These are phyloP conservation scores for Calocera cornea DNA, from an alignment of 768 basidiomycete genomes.

Conservation along the genomic window DNA sequence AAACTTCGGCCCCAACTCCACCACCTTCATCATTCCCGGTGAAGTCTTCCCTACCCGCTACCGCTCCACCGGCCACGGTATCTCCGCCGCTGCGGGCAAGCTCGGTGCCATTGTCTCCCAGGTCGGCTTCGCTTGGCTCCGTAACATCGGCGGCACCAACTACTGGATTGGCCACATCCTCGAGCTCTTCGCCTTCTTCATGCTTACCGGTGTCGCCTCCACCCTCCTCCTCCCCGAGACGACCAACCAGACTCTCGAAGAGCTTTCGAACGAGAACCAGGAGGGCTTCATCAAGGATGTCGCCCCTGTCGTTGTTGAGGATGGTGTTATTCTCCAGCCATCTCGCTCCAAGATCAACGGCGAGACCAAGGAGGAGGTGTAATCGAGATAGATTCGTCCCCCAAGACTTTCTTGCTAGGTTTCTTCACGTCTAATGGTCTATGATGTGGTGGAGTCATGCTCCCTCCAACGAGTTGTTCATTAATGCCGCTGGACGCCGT, in stretches of 20 bases:
- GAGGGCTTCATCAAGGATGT: conserved; percentile 36
- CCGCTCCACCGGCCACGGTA: conserved; percentile 16
- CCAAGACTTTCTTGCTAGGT: background rate
- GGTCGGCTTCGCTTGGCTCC: conserved; percentile 27
- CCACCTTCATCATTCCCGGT: conserved; percentile 16
- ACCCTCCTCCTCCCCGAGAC: conserved; percentile 73
- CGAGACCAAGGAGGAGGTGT: background rate
- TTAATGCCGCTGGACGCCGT: background rate
- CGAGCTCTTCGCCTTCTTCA: conserved; percentile 73
- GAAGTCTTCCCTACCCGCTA: conserved; percentile 21
- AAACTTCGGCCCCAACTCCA: conserved; percentile 14
- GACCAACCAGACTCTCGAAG: conserved; percentile 29
- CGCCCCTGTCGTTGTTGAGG: background rate
- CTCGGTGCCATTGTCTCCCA: conserved; percentile 19
- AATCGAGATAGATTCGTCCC: background rate
- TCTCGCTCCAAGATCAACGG: background rate
- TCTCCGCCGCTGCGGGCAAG: conserved; percentile 17
- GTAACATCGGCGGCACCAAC: conserved; percentile 48
- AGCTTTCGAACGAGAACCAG: conserved; percentile 60
- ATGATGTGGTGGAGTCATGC: background rate
- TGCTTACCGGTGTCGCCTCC: conserved; percentile 72
- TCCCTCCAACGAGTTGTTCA: background rate
- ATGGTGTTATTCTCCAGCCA: background rate
- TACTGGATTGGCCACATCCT: conserved; percentile 38
- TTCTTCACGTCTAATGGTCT: conserved; percentile 2